Conservation (phyloP, 306 rosid genomes). For the Ormosia emarginata region DNA sequence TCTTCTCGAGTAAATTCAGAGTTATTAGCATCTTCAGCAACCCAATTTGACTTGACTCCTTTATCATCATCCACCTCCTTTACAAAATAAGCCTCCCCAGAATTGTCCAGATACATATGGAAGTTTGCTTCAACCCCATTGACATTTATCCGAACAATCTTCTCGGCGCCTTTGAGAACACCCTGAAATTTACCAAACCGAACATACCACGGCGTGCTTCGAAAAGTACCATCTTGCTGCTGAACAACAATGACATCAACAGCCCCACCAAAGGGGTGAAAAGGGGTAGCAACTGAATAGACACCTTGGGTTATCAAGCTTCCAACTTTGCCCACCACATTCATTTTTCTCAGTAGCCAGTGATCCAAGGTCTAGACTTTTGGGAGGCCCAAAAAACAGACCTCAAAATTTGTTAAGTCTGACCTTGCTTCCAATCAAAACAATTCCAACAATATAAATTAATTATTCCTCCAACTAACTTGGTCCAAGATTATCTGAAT, state of each 20-base stretch:
- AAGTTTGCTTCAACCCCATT: slow-evolving; percentile 80
- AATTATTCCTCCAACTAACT: slow-evolving; percentile 23
- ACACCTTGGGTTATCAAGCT: slow-evolving; percentile 85
- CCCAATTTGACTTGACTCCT: slow-evolving; percentile 37
- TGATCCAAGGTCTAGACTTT: slow-evolving; percentile 24
- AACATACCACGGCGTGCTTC: slow-evolving; percentile 95
- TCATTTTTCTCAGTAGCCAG: slow-evolving; percentile 48
- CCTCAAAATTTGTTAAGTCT: slow-evolving; percentile 22
- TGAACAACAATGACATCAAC: slow-evolving; percentile 93
- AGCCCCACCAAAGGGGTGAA: slow-evolving; percentile 98
- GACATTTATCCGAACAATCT: slow-evolving; percentile 68
- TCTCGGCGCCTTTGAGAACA: slow-evolving; percentile 86
- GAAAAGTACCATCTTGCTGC: slow-evolving; percentile 91
- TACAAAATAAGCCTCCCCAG: slow-evolving; percentile 91
- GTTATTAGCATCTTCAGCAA: slow-evolving; percentile 28
- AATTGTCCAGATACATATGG: slow-evolving; percentile 90
- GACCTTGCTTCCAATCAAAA: slow-evolving; percentile 25
- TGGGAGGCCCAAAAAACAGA: slow-evolving; percentile 15
- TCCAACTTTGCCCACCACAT: slow-evolving; percentile 88
- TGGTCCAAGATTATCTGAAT: neutral
- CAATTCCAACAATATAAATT: slow-evolving; percentile 11
- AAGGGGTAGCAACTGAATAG: slow-evolving; percentile 92
- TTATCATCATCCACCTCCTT: slow-evolving; percentile 59
- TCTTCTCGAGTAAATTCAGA: slow-evolving; percentile 20
- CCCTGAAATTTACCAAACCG: slow-evolving; percentile 98